These are phyloP conservation scores for Millerago galiae DNA, from an alignment of 805 yeast genomes.

Conservation along the genomic window DNA sequence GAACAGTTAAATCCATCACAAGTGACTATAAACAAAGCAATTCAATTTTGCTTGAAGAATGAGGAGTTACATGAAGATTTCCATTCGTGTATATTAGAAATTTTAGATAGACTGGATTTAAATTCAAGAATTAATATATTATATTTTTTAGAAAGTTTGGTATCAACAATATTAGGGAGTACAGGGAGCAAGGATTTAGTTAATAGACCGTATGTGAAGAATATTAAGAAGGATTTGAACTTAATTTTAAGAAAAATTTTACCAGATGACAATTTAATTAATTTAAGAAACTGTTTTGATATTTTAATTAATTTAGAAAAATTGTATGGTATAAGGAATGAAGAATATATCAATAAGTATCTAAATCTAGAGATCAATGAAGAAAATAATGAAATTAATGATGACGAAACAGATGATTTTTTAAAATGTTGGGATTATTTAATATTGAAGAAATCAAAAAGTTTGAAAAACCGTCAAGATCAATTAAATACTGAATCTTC, in stretches of 20 bases:
- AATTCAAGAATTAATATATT: conserved; percentile 61
- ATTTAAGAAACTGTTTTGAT: conserved; percentile 16
- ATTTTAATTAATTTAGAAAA: conserved; percentile 15
- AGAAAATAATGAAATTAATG: background rate
- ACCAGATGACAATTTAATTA: conserved; percentile 24
- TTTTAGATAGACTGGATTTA: conserved; percentile 44
- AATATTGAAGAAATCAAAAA: conserved; percentile 12
- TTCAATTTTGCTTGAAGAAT: conserved; percentile 42
- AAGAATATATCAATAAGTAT: background rate
- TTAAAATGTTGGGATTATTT: conserved; percentile 19
- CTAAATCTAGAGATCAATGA: conserved; percentile 1
- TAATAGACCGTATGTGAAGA: conserved; percentile 18
- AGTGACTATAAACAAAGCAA: conserved; percentile 32
- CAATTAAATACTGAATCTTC: conserved; percentile 4
- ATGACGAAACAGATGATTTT: conserved; percentile 8
- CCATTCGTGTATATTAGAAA: conserved; percentile 59
- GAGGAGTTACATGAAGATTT: conserved; percentile 60
- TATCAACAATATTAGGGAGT: conserved; percentile 28
- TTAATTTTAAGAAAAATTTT: conserved; percentile 29
- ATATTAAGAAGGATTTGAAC: conserved; percentile 28
- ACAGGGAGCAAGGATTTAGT: background rate
- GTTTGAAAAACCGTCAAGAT: conserved; percentile 9
- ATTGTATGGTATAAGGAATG: conserved; percentile 9
- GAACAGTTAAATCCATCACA: conserved; percentile 59
- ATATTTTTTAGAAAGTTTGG: conserved; percentile 62